Base-by-base conservation (phyloP, 2,329 filamentous ascomycete species). In the Dendrostoma leiphaemia region DNA sequence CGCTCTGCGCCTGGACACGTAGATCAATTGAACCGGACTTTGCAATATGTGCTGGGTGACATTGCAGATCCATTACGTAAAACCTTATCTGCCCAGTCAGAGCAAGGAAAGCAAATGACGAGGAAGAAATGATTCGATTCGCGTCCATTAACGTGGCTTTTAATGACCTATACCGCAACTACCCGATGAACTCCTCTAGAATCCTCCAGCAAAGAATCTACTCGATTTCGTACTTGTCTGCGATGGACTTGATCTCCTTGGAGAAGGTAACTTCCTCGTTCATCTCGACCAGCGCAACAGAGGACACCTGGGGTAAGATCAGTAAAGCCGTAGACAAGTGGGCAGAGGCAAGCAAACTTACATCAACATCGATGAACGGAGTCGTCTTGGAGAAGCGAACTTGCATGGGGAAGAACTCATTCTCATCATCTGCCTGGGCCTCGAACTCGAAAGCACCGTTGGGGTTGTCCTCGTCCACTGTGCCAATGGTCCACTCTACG, bases 391-490 rank as follows among this genome's bases (percentile, higher is more conserved):
- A 86, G 74, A 99, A 99, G 51, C 86, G 83, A 57, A 97, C 86
- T 51, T 83, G 88, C 92, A 99, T 97, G 1, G 94, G 94, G 85
- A 99, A 99, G 77, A 97, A 97, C 64, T 97, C 92, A 53, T 90
- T 87, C 68, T 97, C 94, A 62, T 92, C 90, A 52, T 85, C 83
- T 10, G 90, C 90, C 69, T 90, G 85, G 1, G 91, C 91, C 72
- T 97, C 94, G 62, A 99, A 97, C 70, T 99, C 94, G 66, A 99
- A 97, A 44, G 89, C 88, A 17, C 94, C 94, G 37, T 79, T 91
- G 17, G 86, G 75, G 68, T 94, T 96, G 54, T 87, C 86, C 48
- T 91, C 86, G 65, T 92, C 89, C 37, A 97, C 86, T 4, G 84
- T 82, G 58, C 94, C 93, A 64, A 99, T 89, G 38, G 87, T 89